These are phyloP conservation scores for Malus fusca DNA, from an alignment of 306 rosid species.

Conservation along the genomic window DNA sequence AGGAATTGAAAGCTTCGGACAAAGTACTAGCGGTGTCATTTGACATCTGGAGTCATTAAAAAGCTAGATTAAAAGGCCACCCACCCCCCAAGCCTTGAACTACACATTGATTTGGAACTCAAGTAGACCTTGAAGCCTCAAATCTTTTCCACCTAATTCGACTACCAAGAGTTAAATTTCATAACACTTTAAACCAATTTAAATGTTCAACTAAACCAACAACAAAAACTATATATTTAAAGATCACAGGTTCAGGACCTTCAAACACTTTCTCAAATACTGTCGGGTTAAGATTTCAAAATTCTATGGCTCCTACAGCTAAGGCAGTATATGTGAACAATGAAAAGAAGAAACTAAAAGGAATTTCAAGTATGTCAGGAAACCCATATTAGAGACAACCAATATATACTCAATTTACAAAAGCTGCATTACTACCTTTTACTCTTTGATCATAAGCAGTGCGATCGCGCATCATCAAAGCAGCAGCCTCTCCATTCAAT, in stretches of 20 bases:
- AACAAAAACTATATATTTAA: not conserved
- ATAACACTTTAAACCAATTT: not conserved
- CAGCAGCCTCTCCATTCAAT: conserved; percentile 83
- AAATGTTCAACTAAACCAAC: not conserved
- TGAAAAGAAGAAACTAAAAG: not conserved
- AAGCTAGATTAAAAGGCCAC: not conserved
- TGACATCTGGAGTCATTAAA: not conserved
- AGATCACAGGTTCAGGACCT: not conserved
- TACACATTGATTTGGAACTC: not conserved
- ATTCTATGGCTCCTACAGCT: not conserved
- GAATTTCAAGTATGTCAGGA: not conserved
- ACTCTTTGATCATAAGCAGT: conserved; percentile 69
- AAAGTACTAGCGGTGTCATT: not conserved
- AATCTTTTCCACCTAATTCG: not conserved
- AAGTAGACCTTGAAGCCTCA: not conserved
- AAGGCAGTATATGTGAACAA: not conserved
- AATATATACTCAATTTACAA: not conserved
- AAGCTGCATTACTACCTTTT: conserved; percentile 46
- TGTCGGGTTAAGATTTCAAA: not conserved
- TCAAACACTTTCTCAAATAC: not conserved
- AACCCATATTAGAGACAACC: not conserved
- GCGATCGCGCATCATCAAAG: conserved; percentile 69
- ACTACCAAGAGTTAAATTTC: not conserved
- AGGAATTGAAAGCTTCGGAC: not conserved
- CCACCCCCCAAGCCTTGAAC: not conserved